Conservation (phyloP, 2,329 filamentous ascomycete species). For the Alternaria ethzedia region DNA sequence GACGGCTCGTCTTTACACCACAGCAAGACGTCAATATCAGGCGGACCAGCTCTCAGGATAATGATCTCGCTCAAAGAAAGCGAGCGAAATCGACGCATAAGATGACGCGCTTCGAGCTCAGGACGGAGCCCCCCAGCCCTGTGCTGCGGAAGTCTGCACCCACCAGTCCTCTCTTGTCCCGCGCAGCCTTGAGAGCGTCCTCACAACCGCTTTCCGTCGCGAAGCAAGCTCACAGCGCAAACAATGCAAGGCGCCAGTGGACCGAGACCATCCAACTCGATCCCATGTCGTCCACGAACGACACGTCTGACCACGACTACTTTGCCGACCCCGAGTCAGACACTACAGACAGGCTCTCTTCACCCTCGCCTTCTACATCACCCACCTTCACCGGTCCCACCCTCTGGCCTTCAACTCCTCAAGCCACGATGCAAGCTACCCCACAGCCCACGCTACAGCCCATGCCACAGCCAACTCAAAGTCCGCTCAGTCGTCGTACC, state of each 20-base stretch:
- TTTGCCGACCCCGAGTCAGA: conserved; percentile 41
- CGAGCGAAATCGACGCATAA: conserved; percentile 30
- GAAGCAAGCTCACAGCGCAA: conserved; percentile 19
- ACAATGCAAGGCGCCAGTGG: conserved; percentile 6
- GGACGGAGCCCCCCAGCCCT: conserved; percentile 28
- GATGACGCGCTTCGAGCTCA: conserved; percentile 25
- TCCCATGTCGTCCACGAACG: conserved; percentile 39
- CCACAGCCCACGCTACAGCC: conserved; percentile 32
- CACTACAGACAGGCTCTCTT: conserved; percentile 40
- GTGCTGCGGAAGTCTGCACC: conserved; percentile 22
- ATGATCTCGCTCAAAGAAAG: conserved; percentile 17
- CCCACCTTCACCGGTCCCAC: conserved; percentile 27
- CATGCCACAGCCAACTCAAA: conserved; percentile 10
- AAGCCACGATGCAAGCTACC: conserved; percentile 20
- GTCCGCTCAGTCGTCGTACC: conserved; percentile 18
- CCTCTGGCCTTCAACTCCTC: conserved; percentile 35
- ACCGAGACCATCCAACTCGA: conserved; percentile 19
- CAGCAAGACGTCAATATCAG: conserved; percentile 55
- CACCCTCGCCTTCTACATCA: conserved; percentile 39
- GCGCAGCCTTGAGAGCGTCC: conserved; percentile 13
- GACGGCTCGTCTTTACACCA: conserved; percentile 72
- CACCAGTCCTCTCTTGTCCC: conserved; percentile 24
- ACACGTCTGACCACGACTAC: conserved; percentile 42
- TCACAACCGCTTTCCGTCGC: conserved; percentile 9
- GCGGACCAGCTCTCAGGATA: conserved; percentile 36